Evolutionary conservation across 176 grass and related monocot species (phyloP).

Genomic region (Oryza australiensis): DNA sequence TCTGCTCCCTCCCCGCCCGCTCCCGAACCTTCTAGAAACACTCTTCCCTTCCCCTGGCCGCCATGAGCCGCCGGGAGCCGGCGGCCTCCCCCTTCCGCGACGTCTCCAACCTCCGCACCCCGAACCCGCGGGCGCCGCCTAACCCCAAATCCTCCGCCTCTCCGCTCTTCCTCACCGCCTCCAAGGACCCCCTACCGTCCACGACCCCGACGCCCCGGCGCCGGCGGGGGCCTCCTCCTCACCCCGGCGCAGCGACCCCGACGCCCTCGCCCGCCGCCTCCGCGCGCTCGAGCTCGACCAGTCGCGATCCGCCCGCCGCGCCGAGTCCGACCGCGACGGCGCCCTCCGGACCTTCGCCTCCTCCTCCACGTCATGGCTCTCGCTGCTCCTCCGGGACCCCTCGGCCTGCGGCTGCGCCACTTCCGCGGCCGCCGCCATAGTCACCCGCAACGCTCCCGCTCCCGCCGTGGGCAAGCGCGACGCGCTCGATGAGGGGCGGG

Average conservation of each 20-base stretch:
- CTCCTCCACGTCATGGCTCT: slow-evolving; percentile 55
- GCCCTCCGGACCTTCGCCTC: slow-evolving; percentile 40
- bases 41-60: neutral
- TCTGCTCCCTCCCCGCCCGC: neutral
- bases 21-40: slow-evolving; percentile 18
- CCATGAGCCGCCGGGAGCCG: slow-evolving; percentile 40
- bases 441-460: neutral
- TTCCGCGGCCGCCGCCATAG: neutral
- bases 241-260: neutral
- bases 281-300: slow-evolving; percentile 54
- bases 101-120: slow-evolving; percentile 62
- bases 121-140: slow-evolving; percentile 14
- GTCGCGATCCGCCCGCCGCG: slow-evolving; percentile 54
- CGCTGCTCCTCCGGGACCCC: slow-evolving; percentile 48
- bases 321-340: slow-evolving; percentile 44
- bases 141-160: slow-evolving; percentile 36
- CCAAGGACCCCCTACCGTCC: slow-evolving; percentile 12
- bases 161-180: slow-evolving; percentile 44
- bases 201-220: slow-evolving; percentile 13
- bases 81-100: slow-evolving; percentile 41
- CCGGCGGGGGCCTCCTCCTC: neutral
- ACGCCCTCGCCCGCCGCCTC: slow-evolving; percentile 42
- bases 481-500: slow-evolving; percentile 9
- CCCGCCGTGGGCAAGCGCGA: slow-evolving; percentile 8
- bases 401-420: slow-evolving; percentile 47